These are phyloP conservation scores for Prunus davidiana DNA, from an alignment of 306 rosid species.

Conservation along the genomic window DNA sequence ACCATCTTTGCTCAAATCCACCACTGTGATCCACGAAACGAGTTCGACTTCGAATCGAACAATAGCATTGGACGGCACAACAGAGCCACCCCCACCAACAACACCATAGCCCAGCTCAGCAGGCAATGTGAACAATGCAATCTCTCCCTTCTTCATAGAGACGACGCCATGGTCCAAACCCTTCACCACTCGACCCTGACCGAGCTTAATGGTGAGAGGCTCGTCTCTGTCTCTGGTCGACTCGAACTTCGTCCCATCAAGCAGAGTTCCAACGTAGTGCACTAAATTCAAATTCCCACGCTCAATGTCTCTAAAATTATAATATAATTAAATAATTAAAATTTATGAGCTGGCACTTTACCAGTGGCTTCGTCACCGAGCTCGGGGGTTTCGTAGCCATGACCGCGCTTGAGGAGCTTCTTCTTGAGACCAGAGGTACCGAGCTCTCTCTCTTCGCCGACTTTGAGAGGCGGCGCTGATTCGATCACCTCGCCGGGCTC, in stretches of 20 bases:
- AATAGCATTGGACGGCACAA: constrained; percentile 26
- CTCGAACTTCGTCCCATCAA: constrained; percentile 47
- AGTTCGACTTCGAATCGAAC: constrained; percentile 58
- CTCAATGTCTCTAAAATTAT: background rate
- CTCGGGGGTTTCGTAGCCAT: constrained; percentile 59
- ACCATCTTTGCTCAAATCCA: constrained; percentile 59
- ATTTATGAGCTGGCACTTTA: background rate
- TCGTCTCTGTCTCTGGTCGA: constrained; percentile 46
- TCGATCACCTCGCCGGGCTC: constrained; percentile 79
- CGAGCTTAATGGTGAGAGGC: constrained; percentile 47
- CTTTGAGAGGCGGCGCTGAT: constrained; percentile 61
- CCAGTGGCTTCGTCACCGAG: constrained; percentile 58
- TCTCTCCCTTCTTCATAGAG: constrained; percentile 65
- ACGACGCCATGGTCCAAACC: constrained; percentile 53
- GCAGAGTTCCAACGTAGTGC: constrained; percentile 49
- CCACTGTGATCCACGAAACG: constrained; percentile 56
- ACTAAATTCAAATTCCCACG: constrained; percentile 32
- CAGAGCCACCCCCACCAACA: background rate
- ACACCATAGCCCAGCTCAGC: constrained; percentile 26
- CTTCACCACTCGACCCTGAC: constrained; percentile 46
- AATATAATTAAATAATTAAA: background rate
- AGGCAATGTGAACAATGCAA: constrained; percentile 53
- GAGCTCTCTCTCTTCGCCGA: constrained; percentile 66
- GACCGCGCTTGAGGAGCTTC: constrained; percentile 57
- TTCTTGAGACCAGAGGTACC: constrained; percentile 34